Conservation (phyloP, 83 land plant genomes). For the Picea mariana region DNA sequence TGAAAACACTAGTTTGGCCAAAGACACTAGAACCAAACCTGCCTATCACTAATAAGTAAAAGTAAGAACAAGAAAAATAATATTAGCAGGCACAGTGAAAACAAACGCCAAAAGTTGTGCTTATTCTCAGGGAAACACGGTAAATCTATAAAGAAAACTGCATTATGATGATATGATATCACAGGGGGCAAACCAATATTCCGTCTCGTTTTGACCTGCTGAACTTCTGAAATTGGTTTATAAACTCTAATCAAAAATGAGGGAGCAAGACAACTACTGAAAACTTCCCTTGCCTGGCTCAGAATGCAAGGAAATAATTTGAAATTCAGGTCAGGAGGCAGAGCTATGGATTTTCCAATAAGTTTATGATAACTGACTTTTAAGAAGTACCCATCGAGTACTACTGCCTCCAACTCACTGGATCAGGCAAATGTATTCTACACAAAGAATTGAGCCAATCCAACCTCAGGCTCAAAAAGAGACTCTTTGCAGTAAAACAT, state of each 20-base stretch:
- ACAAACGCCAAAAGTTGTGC: neutral
- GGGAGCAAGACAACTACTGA: neutral
- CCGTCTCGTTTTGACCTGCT: neutral
- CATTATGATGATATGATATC: neutral
- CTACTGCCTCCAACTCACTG: no score
- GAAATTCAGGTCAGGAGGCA: neutral
- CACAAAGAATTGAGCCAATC: no score
- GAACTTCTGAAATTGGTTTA: neutral
- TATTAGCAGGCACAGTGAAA: neutral
- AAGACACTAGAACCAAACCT: neutral
- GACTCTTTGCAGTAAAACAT: no score
- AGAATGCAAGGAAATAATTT: neutral
- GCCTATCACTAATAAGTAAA: neutral
- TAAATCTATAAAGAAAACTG: neutral
- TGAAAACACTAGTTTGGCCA: neutral
- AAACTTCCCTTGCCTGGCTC: neutral
- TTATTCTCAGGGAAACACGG: no score
- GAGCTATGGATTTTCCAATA: neutral
- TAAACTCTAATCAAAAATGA: neutral
- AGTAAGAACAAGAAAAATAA: neutral
- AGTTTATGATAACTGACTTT: neutral
- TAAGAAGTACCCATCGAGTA: no score
- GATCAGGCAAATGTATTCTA: no score
- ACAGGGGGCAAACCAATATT: neutral
- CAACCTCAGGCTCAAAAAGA: no score